Percentiles rank a stretch among this genome's conserved stretches.
These are phyloP conservation scores for Inga leiocalycina DNA, from an alignment of 306 rosid genomes.

Conservation along the genomic window DNA sequence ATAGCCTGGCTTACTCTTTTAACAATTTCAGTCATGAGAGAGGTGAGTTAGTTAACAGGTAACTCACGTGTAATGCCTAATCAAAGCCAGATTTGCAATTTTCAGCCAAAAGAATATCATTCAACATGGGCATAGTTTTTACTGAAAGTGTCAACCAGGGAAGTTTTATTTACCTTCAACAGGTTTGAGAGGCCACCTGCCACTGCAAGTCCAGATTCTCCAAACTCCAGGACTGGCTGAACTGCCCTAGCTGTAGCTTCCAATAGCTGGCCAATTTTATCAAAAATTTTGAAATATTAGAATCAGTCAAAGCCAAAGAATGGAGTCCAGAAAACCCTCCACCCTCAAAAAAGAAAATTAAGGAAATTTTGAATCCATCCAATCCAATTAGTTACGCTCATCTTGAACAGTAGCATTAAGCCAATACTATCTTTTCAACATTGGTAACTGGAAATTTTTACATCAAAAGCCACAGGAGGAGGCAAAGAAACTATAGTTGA, in stretches of 20 bases:
- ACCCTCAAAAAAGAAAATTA: neutral
- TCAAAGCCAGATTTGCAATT: slow-evolving; percentile 10
- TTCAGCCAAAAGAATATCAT: slow-evolving; percentile 4
- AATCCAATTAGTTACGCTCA: neutral
- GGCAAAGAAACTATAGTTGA: neutral
- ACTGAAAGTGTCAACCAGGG: neutral
- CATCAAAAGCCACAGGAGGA: neutral
- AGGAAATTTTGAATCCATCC: neutral
- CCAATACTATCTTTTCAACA: neutral
- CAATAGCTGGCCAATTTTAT: slow-evolving; percentile 58
- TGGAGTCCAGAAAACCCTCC: neutral
- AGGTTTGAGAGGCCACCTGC: slow-evolving; percentile 95
- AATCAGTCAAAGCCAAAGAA: slow-evolving; percentile 9
- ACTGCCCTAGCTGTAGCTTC: slow-evolving; percentile 96
- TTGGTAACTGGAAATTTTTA: neutral
- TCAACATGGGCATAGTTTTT: slow-evolving; percentile 7
- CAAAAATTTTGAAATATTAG: slow-evolving; percentile 25
- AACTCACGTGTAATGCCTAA: neutral
- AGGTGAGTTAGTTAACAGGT: neutral
- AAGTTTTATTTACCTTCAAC: slow-evolving; percentile 57
- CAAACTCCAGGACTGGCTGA: slow-evolving; percentile 80
- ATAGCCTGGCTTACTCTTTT: neutral
- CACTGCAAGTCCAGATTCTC: slow-evolving; percentile 89
- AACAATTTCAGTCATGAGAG: neutral
- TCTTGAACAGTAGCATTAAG: neutral